Percentiles rank a stretch among this genome's conserved stretches.
Evolutionary conservation across 2,329 filamentous ascomycete genomes (phyloP).

Genomic region (Paecilomyces formosus): DNA sequence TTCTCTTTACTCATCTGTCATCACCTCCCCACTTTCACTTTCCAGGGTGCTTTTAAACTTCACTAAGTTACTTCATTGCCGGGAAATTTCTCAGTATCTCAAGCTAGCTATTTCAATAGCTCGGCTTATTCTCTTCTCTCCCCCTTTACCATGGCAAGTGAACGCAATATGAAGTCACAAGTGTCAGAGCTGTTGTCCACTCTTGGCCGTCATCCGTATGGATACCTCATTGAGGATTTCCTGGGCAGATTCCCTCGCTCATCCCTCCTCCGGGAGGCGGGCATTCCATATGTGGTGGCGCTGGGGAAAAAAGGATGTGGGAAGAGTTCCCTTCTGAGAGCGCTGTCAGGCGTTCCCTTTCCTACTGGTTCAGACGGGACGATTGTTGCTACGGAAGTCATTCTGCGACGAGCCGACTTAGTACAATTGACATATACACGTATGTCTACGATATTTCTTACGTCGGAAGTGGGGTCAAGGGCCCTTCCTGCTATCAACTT

Average conservation of each 20-base stretch:
- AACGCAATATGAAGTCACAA: background rate
- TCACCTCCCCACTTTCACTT: background rate
- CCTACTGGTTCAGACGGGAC: background rate
- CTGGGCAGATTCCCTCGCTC: background rate
- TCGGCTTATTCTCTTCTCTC: background rate
- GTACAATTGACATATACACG: background rate
- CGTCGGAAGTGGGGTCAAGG: background rate
- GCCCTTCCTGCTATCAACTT: background rate
- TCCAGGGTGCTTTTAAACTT: background rate
- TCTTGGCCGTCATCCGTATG: background rate
- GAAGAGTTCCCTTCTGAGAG: background rate
- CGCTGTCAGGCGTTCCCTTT: background rate
- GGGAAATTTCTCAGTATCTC: background rate
- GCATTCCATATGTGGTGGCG: background rate
- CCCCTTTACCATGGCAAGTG: background rate
- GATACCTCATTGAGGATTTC: background rate
- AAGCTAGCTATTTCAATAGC: background rate
- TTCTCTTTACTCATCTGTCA: background rate
- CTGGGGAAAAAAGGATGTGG: background rate
- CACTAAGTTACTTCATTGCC: background rate
- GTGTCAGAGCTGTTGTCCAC: background rate
- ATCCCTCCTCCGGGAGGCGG: background rate
- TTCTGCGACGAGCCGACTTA: background rate
- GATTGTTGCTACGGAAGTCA: background rate
- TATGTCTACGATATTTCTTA: background rate